Percentiles rank a stretch among this genome's conserved stretches.
phyloP scores from a whole-genome alignment of 257 asterid genomes.

The Petunia secreta region DNA sequence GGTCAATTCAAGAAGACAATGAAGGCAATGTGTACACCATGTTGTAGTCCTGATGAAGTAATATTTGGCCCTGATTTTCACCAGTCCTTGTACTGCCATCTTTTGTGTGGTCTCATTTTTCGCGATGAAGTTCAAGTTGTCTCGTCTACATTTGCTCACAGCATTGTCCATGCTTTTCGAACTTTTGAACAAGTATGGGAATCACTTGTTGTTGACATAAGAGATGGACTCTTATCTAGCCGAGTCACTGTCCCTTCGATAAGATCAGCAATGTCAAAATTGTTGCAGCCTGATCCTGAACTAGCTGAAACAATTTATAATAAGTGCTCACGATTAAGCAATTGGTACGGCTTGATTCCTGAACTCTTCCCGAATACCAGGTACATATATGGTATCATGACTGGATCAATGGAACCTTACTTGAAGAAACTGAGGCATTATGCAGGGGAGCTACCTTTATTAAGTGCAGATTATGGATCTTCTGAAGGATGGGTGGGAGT shows the following conservation, averaged over 20 bases:
- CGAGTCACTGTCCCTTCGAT: conserved; percentile 30
- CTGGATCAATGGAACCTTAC: conserved; percentile 56
- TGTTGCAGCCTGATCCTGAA: conserved; percentile 39
- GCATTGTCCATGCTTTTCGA: conserved; percentile 45
- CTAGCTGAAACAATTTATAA: conserved; percentile 36
- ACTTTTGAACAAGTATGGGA: conserved; percentile 49
- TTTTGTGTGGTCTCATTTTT: conserved; percentile 53
- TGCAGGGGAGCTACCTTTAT: conserved; percentile 43
- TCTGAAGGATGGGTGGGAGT: conserved; percentile 51
- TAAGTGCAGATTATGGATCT: conserved; percentile 45
- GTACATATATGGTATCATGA: conserved; percentile 42
- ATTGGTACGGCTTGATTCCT: conserved; percentile 41
- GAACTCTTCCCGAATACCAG: conserved; percentile 51
- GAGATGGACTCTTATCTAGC: conserved; percentile 37
- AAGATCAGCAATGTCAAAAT: conserved; percentile 32
- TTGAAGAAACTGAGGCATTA: conserved; percentile 48
- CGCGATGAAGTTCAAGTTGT: conserved; percentile 41
- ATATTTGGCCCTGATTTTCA: conserved; percentile 20
- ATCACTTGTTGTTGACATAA: conserved; percentile 36
- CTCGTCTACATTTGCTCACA: conserved; percentile 49
- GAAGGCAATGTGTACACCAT: conserved; percentile 73
- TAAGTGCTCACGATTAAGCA: conserved; percentile 30
- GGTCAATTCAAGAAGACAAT: conserved; percentile 69
- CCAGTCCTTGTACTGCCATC: conserved; percentile 52
- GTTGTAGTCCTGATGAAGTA: no score